A percentile compares a stretch with the other conserved stretches of the same genome.
These are phyloP conservation scores for Thelonectria olida DNA, from an alignment of 2,329 filamentous ascomycete species.

Conservation along the genomic window DNA sequence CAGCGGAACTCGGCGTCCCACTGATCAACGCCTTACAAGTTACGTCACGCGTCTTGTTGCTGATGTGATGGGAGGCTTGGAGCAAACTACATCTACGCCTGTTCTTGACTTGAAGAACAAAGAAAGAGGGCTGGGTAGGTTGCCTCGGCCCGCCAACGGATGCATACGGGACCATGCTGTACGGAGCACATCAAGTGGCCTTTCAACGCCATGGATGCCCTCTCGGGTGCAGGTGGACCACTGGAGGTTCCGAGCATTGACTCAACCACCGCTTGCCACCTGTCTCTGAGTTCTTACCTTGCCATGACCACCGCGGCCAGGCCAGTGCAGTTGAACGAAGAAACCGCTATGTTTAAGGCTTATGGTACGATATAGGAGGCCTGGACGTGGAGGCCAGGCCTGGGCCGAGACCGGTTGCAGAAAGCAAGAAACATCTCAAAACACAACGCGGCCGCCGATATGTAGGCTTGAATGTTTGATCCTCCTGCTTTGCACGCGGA, in stretches of 20 bases:
- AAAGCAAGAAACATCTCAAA: not conserved
- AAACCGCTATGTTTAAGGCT: constrained; percentile 19
- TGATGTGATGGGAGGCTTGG: constrained; percentile 14
- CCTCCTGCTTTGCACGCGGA: constrained; percentile 23
- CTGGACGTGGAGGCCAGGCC: constrained; percentile 23
- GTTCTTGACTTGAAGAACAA: not conserved
- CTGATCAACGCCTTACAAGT: constrained; percentile 1
- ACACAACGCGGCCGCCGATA: constrained; percentile 15
- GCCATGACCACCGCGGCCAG: constrained; percentile 19
- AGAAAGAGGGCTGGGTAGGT: not conserved
- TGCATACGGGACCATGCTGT: not conserved
- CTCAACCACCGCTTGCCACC: constrained; percentile 28
- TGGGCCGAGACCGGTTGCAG: constrained; percentile 12
- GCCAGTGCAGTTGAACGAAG: constrained; percentile 24
- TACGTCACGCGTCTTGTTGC: constrained; percentile 16
- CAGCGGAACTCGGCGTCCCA: not conserved
- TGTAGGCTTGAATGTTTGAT: constrained; percentile 6
- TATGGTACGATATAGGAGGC: constrained; percentile 30
- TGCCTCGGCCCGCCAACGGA: constrained; percentile 11
- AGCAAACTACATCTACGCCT: constrained; percentile 1
- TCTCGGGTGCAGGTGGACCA: constrained; percentile 14
- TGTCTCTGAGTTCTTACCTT: constrained; percentile 3
- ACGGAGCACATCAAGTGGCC: not conserved
- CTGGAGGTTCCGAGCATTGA: constrained; percentile 23
- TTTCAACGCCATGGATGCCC: not conserved